Evolutionary conservation across 2,329 filamentous ascomycete genomes (phyloP).

Genomic region (Tolypocladium tundrense): DNA sequence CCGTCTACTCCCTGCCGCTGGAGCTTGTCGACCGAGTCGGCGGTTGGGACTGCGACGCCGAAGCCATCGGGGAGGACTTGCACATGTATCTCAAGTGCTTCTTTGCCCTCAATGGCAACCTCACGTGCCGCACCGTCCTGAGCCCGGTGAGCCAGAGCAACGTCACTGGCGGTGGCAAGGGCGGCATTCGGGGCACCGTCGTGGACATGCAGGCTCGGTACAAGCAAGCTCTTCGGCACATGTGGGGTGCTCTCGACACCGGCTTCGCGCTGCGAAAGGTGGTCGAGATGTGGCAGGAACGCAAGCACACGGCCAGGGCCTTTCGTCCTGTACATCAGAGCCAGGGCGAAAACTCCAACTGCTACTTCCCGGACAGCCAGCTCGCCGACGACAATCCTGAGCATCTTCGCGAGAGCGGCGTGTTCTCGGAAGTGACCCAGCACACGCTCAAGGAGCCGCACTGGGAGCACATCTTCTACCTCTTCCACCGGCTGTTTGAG

Average conservation of each 20-base stretch:
- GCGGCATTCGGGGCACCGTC: conserved; percentile 42
- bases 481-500: conserved; percentile 61
- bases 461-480: conserved; percentile 45
- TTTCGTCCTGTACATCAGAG: conserved; percentile 45
- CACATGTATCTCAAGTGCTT: conserved; percentile 76
- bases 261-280: conserved; percentile 53
- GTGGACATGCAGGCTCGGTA: conserved; percentile 56
- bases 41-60: conserved; percentile 61
- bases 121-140: conserved; percentile 53
- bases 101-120: conserved; percentile 60
- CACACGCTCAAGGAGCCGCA: conserved; percentile 40
- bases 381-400: conserved; percentile 27
- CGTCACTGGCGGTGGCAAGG: conserved; percentile 48
- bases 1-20: conserved; percentile 62
- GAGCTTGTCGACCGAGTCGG: conserved; percentile 57
- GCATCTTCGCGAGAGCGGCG: conserved; percentile 34
- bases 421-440: conserved; percentile 44
- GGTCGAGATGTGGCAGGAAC: conserved; percentile 45
- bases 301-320: conserved; percentile 43
- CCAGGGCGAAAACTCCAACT: conserved; percentile 32
- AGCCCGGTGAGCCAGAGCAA: conserved; percentile 66
- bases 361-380: conserved; percentile 37
- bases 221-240: conserved; percentile 62
- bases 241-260: conserved; percentile 65
- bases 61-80: conserved; percentile 65